Evolutionary conservation across 441 rosid genomes (phyloP).

Genomic region (Omphalea diandra): DNA sequence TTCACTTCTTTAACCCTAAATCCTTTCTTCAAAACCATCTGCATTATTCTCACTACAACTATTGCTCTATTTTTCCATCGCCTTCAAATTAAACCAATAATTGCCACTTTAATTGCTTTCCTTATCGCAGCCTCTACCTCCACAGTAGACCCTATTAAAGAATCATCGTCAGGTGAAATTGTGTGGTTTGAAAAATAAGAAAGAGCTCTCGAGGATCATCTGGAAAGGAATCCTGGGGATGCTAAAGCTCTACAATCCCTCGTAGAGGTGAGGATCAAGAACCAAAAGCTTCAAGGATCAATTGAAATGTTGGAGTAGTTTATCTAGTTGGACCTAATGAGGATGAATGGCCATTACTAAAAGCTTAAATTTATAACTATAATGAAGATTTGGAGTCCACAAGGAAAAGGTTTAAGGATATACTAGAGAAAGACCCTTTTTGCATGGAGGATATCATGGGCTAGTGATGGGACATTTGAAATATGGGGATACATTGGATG

Average conservation of each 20-base stretch:
- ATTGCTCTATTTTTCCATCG: conserved; percentile 59
- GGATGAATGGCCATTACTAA: conserved; percentile 64
- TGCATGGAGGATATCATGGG: too few species aligned
- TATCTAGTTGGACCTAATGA: conserved; percentile 71
- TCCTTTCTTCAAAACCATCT: too few species aligned
- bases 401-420: conserved; percentile 54
- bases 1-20: too few species aligned
- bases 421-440: too few species aligned
- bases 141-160: conserved; percentile 28
- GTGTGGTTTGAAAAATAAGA: conserved; percentile 40
- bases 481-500: conserved; percentile 37
- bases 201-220: conserved; percentile 45
- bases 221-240: conserved; percentile 44
- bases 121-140: conserved; percentile 33
- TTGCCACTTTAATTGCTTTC: conserved; percentile 51
- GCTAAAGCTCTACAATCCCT: conserved; percentile 51
- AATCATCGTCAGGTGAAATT: conserved; percentile 21
- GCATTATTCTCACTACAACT: too few species aligned
- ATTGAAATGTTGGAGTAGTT: conserved; percentile 54
- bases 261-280: conserved; percentile 62
- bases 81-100: conserved; percentile 44
- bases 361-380: too few species aligned
- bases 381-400: conserved; percentile 59
- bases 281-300: conserved; percentile 49
- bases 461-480: conserved; percentile 63